These are phyloP conservation scores for Trichoderma breve DNA, from an alignment of 2,329 filamentous ascomycete species.

Conservation along the genomic window DNA sequence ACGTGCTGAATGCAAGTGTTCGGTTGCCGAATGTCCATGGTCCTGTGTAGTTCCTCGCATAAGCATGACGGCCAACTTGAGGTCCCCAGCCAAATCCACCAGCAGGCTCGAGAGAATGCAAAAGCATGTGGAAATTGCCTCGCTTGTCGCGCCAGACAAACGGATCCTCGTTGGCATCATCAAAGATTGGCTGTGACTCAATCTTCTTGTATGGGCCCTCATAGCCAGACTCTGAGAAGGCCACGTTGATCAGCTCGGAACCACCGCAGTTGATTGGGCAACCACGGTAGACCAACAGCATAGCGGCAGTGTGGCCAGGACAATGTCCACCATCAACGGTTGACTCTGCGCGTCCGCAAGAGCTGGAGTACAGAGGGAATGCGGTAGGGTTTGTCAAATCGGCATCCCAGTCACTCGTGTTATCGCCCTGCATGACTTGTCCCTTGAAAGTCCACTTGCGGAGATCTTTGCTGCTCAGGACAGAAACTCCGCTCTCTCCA, in stretches of 20 bases:
- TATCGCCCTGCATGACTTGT: constrained; percentile 23
- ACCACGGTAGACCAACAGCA: constrained; percentile 26
- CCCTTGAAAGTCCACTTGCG: constrained; percentile 22
- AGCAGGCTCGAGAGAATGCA: constrained; percentile 32
- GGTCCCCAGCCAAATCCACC: constrained; percentile 29
- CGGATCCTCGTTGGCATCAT: constrained; percentile 30
- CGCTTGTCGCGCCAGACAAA: constrained; percentile 36
- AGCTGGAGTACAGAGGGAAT: constrained; percentile 32
- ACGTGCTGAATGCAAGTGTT: constrained; percentile 30
- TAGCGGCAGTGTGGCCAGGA: constrained; percentile 19
- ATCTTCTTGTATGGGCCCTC: constrained; percentile 24
- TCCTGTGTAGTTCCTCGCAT: constrained; percentile 27
- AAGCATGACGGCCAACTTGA: constrained; percentile 32
- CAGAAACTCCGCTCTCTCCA: constrained; percentile 30
- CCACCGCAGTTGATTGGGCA: constrained; percentile 23
- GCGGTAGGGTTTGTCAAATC: constrained; percentile 43
- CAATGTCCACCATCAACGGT: background rate
- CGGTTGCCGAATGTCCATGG: constrained; percentile 33
- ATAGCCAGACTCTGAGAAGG: constrained; percentile 20
- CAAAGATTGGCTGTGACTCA: constrained; percentile 23
- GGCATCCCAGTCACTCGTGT: constrained; percentile 24
- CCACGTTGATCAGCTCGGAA: constrained; percentile 25
- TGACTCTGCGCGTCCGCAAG: background rate
- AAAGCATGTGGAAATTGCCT: constrained; percentile 34
- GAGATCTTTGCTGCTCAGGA: constrained; percentile 26